Evolutionary conservation across 2,329 filamentous ascomycete genomes (phyloP).

Genomic region (Sporothrix pallida): DNA sequence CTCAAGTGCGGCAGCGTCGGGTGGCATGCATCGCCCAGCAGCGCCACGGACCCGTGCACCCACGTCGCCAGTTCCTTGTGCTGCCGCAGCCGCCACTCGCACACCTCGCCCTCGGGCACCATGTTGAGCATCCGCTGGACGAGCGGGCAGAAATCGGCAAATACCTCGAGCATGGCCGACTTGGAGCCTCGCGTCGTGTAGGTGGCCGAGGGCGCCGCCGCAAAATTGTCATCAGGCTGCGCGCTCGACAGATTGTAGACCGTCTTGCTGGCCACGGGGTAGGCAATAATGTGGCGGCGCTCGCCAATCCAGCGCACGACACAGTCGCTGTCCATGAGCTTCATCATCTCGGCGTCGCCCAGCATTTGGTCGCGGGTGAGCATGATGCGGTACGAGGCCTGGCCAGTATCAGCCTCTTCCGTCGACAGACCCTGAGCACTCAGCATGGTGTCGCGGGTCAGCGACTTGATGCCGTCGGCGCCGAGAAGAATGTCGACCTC

Average conservation of each 20-base stretch:
- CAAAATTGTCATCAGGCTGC: constrained; percentile 67
- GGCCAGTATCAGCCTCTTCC: constrained; percentile 70
- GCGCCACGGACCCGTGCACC: constrained; percentile 61
- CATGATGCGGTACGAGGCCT: constrained; percentile 82
- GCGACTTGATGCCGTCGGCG: constrained; percentile 62
- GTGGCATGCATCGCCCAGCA: constrained; percentile 70
- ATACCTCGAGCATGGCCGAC: constrained; percentile 65
- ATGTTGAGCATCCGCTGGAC: constrained; percentile 64
- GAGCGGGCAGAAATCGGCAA: constrained; percentile 64
- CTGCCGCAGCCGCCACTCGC: constrained; percentile 68
- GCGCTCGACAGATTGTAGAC: constrained; percentile 69
- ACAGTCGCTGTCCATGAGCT: constrained; percentile 68
- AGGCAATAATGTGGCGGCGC: constrained; percentile 77
- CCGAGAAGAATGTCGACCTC: constrained; percentile 60
- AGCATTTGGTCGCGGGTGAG: constrained; percentile 70
- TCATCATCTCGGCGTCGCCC: constrained; percentile 68
- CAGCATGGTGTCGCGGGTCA: constrained; percentile 60
- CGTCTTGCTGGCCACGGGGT: constrained; percentile 70
- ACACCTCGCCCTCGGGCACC: constrained; percentile 66
- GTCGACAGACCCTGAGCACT: constrained; percentile 56
- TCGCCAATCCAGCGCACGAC: constrained; percentile 79
- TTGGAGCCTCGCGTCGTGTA: constrained; percentile 70
- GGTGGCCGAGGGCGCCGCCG: constrained; percentile 61
- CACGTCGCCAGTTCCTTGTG: constrained; percentile 63
- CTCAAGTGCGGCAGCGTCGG: constrained; percentile 70